A percentile compares a stretch with the other conserved stretches of the same genome.
These are phyloP conservation scores for Bothriochloa decipiens DNA, from an alignment of 176 grass and related monocot species.

Conservation along the genomic window DNA sequence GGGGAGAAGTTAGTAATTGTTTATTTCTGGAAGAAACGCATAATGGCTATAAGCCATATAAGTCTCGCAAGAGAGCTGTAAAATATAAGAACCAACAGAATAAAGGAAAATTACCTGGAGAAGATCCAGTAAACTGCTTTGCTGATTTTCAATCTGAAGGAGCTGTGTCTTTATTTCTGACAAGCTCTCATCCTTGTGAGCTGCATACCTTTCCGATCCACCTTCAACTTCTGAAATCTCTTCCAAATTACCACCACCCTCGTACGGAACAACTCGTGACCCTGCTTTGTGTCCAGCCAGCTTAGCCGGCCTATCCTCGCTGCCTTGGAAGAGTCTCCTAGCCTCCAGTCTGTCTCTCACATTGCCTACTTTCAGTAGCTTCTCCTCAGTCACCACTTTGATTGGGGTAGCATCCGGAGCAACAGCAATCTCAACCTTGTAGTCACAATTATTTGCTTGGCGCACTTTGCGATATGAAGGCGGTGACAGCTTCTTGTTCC, in stretches of 20 bases:
- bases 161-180: constrained; percentile 72
- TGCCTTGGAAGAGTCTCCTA: constrained; percentile 60
- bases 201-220: constrained; percentile 40
- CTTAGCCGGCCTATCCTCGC: constrained; percentile 58
- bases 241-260: constrained; percentile 57
- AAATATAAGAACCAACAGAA: not conserved
- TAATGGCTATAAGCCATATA: not conserved
- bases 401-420: constrained; percentile 65
- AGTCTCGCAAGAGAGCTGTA: constrained; percentile 7
- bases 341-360: constrained; percentile 59
- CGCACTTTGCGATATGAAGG: constrained; percentile 47
- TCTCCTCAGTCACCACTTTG: constrained; percentile 78
- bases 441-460: constrained; percentile 58
- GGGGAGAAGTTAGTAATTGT: not conserved
- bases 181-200: constrained; percentile 68
- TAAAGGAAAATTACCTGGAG: constrained; percentile 74
- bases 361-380: constrained; percentile 57
- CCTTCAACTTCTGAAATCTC: constrained; percentile 60
- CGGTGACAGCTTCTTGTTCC: constrained; percentile 76
- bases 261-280: constrained; percentile 70
- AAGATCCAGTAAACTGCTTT: constrained; percentile 84
- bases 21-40: not conserved
- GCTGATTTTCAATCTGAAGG: constrained; percentile 97
- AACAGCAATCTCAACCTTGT: constrained; percentile 63
- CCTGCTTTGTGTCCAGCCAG: constrained; percentile 59